Base-by-base conservation (phyloP, 768 basidiomycete genomes). In the Pholiota molesta region DNA sequence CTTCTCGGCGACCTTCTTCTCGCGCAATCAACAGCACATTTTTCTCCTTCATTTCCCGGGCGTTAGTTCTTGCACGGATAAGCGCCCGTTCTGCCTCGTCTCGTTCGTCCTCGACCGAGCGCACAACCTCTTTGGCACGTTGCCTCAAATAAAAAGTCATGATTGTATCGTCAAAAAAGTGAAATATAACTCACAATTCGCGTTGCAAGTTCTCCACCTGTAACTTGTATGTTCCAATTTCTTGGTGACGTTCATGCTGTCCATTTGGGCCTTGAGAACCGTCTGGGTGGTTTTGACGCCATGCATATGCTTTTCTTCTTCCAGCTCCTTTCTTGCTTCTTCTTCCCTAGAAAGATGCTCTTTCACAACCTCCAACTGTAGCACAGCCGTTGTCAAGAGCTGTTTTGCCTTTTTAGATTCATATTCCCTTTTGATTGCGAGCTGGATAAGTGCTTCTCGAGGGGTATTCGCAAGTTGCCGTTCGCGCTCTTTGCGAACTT, bases 21-120 rank as follows among this genome's bases (percentile, higher is more conserved):
- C 78, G 77, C 2, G 89, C 89, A 0, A 77, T 64, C 2, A 82
- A 68, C 3, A 86, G 49, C 51, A 82, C 66, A 39, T 77, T 81
- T 71, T 88, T 82, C 58, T 86, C 80, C 60, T 84, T 83, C 45
- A 87, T 63, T 69, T 80, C 81, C 28, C 88, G 75, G n/a, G 87
- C 78, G 37, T 78, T 75, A n/a, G 73, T 77, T 31, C 86, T 78
- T 21, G 86, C 78, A 29, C 79, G 71, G 21, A 65, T 60, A 8
- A 78, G 76, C 13, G 72, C 71, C 2, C 66, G 66, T 53, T 78
- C 73, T 1, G 75, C 75, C 11, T 73, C 67, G 39, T 75, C 71
- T 23, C 74, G 72, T 59, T 78, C 71, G 0, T 61, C 60, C 64
- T 78, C 75, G 7, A 76, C 64, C 1, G 61, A 60, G 44, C 65